phyloP scores from a whole-genome alignment of 352 stramenopile genomes.

The Peronosclerospora sorghi region DNA sequence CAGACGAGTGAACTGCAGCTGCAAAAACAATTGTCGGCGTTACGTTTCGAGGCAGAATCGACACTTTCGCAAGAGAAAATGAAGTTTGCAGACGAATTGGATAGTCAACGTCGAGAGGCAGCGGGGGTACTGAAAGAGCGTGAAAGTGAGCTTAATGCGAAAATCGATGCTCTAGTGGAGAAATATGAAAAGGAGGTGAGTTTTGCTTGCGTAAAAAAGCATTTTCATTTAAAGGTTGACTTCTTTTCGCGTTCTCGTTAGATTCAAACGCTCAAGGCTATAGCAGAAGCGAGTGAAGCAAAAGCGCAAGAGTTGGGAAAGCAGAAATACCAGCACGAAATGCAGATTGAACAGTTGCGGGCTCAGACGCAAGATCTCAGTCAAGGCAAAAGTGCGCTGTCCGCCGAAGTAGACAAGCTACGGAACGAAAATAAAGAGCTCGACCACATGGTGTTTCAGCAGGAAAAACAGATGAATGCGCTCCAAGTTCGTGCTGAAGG shows the following conservation, averaged over 20 bases:
- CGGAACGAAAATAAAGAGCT: conserved; percentile 67
- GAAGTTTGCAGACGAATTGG: conserved; percentile 54
- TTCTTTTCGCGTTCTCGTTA: conserved; percentile 4
- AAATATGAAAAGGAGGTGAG: conserved; percentile 63
- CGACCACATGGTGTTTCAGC: conserved; percentile 67
- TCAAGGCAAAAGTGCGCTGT: conserved; percentile 27
- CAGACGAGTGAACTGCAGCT: conserved; percentile 33
- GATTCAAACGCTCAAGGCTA: conserved; percentile 33
- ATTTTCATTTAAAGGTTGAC: not conserved
- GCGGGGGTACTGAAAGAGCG: conserved; percentile 35
- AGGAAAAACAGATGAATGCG: conserved; percentile 78
- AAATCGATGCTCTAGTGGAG: conserved; percentile 42
- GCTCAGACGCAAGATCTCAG: conserved; percentile 48
- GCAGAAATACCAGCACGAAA: conserved; percentile 67
- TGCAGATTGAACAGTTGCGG: conserved; percentile 64
- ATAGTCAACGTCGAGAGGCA: conserved; percentile 40
- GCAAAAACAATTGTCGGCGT: conserved; percentile 38
- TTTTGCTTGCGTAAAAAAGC: not conserved
- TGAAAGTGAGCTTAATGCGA: conserved; percentile 53
- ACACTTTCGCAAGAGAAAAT: conserved; percentile 55
- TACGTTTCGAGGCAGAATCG: conserved; percentile 43
- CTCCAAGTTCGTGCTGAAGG: conserved; percentile 56
- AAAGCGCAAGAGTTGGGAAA: conserved; percentile 51
- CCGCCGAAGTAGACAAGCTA: conserved; percentile 40
- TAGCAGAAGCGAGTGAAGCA: conserved; percentile 36